A percentile compares a stretch with the other conserved stretches of the same genome.
These are phyloP conservation scores for Pilobolus umbonatus DNA, from an alignment of 192 early-diverging fungal species.

Conservation along the genomic window DNA sequence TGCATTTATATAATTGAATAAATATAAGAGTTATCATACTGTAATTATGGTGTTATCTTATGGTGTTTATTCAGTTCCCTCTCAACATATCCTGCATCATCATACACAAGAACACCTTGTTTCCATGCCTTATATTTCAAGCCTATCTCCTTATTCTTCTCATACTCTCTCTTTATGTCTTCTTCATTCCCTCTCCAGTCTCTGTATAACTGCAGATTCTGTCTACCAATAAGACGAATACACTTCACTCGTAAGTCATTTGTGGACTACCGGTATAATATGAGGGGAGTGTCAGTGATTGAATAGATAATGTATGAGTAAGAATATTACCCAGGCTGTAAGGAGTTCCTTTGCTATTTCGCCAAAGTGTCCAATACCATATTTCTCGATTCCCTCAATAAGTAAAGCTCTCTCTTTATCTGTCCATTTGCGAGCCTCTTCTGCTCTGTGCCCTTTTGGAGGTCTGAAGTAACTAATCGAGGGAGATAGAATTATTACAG, in stretches of 20 bases:
- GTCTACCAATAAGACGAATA: constrained; percentile 79
- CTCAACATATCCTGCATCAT: constrained; percentile 75
- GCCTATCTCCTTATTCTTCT: constrained; percentile 78
- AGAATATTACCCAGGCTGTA: constrained; percentile 65
- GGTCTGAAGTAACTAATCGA: constrained; percentile 67
- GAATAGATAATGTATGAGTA: too few species aligned
- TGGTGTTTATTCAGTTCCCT: constrained; percentile 40
- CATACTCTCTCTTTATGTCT: constrained; percentile 67
- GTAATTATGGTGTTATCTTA: too few species aligned
- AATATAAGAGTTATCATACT: too few species aligned
- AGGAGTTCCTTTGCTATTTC: constrained; percentile 76
- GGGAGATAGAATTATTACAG: not conserved
- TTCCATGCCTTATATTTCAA: constrained; percentile 74
- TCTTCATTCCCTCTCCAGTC: constrained; percentile 77
- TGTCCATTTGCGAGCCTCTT: constrained; percentile 73
- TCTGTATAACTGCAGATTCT: constrained; percentile 82
- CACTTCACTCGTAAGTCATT: constrained; percentile 84
- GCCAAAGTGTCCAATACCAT: constrained; percentile 86
- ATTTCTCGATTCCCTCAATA: constrained; percentile 73
- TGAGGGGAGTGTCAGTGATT: too few species aligned
- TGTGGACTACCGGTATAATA: constrained; percentile 34
- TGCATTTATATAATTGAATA: too few species aligned
- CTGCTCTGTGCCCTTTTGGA: constrained; percentile 56
- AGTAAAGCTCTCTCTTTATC: constrained; percentile 71
- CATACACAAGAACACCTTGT: constrained; percentile 71